Percentiles rank a stretch among this genome's conserved stretches.
phyloP scores from a whole-genome alignment of 305 asterid genomes.

The Andrographis paniculata region DNA sequence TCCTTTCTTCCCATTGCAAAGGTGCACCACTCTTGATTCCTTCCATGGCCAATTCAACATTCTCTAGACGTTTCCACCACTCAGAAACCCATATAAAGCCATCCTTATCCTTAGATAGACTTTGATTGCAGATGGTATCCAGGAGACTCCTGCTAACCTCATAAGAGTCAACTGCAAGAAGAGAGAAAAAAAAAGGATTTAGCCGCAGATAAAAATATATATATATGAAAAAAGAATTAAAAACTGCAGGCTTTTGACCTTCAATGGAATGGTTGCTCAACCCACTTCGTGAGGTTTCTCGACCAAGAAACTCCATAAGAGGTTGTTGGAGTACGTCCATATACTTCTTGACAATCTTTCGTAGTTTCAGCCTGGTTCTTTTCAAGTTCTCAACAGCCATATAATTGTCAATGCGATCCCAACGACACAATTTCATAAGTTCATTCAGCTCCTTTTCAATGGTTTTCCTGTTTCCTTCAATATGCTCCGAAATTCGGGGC shows the following conservation, averaged over 20 bases:
- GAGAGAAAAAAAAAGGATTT: no score
- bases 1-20: constrained; percentile 39
- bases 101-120: constrained; percentile 32
- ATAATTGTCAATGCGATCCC: constrained; percentile 64
- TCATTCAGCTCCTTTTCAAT: constrained; percentile 75
- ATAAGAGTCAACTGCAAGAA: constrained; percentile 36
- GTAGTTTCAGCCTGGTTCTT: constrained; percentile 67
- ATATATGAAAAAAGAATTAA: no score
- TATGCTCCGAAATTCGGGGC: constrained; percentile 66
- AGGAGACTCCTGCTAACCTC: constrained; percentile 46
- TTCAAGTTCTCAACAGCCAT: constrained; percentile 56
- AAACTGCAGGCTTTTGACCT: constrained; percentile 25
- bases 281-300: constrained; percentile 42
- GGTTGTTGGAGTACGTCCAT: constrained; percentile 86
- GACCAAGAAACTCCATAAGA: constrained; percentile 50
- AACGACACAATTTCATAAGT: constrained; percentile 60
- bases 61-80: constrained; percentile 50
- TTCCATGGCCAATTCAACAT: constrained; percentile 36
- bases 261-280: constrained; percentile 23
- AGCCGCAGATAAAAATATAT: no score
- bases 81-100: constrained; percentile 48
- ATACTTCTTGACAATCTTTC: constrained; percentile 66
- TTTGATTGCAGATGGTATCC: constrained; percentile 33
- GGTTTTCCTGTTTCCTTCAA: constrained; percentile 41
- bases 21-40: constrained; percentile 27